Percentiles rank a stretch among this genome's conserved stretches.
Conservation (phyloP, 169 alveolate species). For the Cryptosporidium ubiquitum region DNA sequence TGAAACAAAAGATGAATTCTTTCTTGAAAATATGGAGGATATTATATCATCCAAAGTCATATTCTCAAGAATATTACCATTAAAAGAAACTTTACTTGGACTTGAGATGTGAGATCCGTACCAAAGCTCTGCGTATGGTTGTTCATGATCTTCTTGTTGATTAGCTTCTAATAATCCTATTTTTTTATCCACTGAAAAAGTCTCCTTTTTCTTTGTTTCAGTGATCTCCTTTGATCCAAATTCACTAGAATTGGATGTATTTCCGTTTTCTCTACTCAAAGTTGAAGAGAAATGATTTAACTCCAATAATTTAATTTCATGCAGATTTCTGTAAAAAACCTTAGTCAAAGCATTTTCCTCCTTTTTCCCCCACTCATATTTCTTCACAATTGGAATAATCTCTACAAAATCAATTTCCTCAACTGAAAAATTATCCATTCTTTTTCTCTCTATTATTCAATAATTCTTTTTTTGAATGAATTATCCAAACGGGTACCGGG, state of each 20-base stretch:
- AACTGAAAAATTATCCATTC: neutral
- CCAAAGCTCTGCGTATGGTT: constrained; percentile 92
- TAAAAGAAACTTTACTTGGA: constrained; percentile 73
- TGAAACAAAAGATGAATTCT: too few relatives aligned
- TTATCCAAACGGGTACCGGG: neutral
- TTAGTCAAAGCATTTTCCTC: constrained; percentile 7
- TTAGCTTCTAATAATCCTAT: neutral
- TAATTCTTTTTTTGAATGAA: neutral
- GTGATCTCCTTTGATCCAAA: neutral
- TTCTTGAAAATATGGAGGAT: constrained; percentile 12
- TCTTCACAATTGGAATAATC: constrained; percentile 8
- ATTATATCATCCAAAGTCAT: constrained; percentile 31
- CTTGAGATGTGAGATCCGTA: constrained; percentile 88
- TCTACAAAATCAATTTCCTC: neutral
- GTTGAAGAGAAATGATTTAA: neutral
- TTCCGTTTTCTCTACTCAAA: neutral
- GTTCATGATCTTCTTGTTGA: neutral
- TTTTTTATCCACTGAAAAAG: neutral
- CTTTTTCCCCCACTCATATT: constrained; percentile 63
- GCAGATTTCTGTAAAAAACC: neutral
- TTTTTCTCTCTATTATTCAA: neutral
- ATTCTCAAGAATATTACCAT: constrained; percentile 8
- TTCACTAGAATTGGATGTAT: neutral
- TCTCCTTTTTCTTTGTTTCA: neutral
- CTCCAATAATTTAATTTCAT: neutral